These are phyloP conservation scores for Irpex sp. DNA, from an alignment of 1,284 basidiomycete species.

Conservation along the genomic window DNA sequence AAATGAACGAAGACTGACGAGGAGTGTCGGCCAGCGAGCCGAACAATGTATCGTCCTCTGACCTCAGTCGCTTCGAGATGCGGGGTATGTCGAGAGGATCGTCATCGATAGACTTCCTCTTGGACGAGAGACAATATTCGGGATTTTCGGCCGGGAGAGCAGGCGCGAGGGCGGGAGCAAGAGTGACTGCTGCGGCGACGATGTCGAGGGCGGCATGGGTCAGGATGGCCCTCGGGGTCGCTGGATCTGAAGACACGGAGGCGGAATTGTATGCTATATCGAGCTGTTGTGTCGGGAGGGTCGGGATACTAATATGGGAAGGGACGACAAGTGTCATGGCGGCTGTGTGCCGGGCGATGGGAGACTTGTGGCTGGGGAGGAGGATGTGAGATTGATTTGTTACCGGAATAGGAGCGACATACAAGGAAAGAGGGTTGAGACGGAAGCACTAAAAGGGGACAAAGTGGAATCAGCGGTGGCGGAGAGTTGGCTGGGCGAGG, in stretches of 20 bases:
- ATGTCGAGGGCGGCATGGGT: slow-evolving; percentile 1
- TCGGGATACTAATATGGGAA: not conserved
- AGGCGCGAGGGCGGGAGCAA: slow-evolving; percentile 10
- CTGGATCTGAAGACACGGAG: slow-evolving; percentile 3
- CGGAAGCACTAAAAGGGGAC: not conserved
- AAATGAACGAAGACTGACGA: not conserved
- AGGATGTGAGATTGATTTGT: not conserved
- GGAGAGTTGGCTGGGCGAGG: not conserved
- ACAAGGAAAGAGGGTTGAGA: not conserved
- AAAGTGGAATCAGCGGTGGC: not conserved
- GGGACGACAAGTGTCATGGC: slow-evolving; percentile 17
- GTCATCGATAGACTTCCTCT: slow-evolving; percentile 13
- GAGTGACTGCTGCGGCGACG: slow-evolving; percentile 13
- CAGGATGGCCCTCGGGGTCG: slow-evolving; percentile 11
- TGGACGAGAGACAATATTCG: slow-evolving; percentile 13
- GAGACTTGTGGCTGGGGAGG: not conserved
- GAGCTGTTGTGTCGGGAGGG: not conserved
- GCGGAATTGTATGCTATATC: not conserved
- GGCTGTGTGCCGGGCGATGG: not conserved
- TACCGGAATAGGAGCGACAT: not conserved
- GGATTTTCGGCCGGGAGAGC: slow-evolving; percentile 5
- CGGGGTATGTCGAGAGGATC: slow-evolving; percentile 2
- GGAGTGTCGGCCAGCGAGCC: slow-evolving; percentile 4
- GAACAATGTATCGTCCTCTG: slow-evolving; percentile 9
- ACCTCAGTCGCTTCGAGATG: slow-evolving; percentile 8